Evolutionary conservation across 2,329 filamentous ascomycete genomes (phyloP).

Genomic region (Pseudocercospora cruenta): DNA sequence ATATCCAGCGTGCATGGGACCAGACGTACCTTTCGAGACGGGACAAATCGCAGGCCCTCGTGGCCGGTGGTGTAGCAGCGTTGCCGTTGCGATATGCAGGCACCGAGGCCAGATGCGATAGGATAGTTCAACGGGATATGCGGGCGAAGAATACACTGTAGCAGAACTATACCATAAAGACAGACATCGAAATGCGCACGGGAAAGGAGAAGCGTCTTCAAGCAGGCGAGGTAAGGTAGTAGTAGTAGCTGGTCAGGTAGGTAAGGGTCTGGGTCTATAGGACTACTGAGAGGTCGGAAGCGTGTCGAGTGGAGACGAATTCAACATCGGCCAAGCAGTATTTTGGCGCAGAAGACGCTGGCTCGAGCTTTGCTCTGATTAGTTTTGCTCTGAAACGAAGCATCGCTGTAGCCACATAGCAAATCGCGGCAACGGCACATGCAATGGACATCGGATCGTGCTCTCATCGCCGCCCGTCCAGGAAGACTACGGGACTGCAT

Average conservation of each 20-base stretch:
- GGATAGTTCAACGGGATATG: neutral
- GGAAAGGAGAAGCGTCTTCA: neutral
- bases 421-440: neutral
- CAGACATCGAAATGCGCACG: slow-evolving; percentile 12
- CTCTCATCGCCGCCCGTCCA: no score
- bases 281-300: neutral
- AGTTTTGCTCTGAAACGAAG: neutral
- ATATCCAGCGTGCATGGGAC: neutral
- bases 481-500: neutral
- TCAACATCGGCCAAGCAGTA: neutral
- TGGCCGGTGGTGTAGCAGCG: slow-evolving; percentile 7
- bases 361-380: slow-evolving; percentile 1
- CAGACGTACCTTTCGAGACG: slow-evolving; percentile 1
- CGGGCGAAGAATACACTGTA: neutral
- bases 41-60: slow-evolving; percentile 3
- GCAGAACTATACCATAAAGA: slow-evolving; percentile 13
- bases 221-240: slow-evolving; percentile 1
- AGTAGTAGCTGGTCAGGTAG: neutral
- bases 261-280: neutral
- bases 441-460: no score
- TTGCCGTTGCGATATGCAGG: slow-evolving; percentile 2
- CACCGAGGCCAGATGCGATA: neutral
- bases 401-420: neutral
- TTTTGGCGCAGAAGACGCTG: neutral
- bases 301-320: neutral